Conservation (phyloP, 768 basidiomycete genomes). For the Hericium rajendrae region DNA sequence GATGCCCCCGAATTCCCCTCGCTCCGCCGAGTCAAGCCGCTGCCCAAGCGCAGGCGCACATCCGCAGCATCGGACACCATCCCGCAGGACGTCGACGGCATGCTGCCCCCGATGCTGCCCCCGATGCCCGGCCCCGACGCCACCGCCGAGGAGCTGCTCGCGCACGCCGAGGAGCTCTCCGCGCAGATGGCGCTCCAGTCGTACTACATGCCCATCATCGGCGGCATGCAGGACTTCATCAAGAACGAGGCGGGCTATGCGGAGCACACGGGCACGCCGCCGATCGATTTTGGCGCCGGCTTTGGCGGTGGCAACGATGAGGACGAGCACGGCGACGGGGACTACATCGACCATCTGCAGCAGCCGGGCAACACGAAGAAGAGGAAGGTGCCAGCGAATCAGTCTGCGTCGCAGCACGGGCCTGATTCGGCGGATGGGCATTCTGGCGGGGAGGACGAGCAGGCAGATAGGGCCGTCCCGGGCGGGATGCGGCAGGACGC, state of each 20-base stretch:
- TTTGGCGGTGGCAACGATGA: conserved; percentile 21
- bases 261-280: conserved; percentile 10
- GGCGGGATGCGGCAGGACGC: conserved; percentile 18
- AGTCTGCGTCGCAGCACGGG: conserved; percentile 29
- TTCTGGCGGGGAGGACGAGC: conserved; percentile 36
- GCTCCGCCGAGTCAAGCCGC: conserved; percentile 61
- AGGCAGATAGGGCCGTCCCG: conserved; percentile 20
- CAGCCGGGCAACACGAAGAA: conserved; percentile 85
- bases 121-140: conserved; percentile 32
- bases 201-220: conserved; percentile 52
- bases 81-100: background rate
- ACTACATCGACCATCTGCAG: conserved; percentile 58
- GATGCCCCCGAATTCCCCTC: conserved; percentile 56
- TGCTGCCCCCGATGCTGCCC: conserved; percentile 20
- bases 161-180: conserved; percentile 47
- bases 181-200: conserved; percentile 53
- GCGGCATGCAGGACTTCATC: conserved; percentile 37
- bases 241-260: conserved; percentile 10
- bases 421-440: conserved; percentile 31
- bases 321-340: conserved; percentile 49
- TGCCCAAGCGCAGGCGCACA: conserved; percentile 67
- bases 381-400: conserved; percentile 72
- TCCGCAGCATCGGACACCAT: conserved; percentile 14
- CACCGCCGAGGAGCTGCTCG: conserved; percentile 48
- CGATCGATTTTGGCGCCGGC: conserved; percentile 18